Evolutionary conservation across 2,329 filamentous ascomycete genomes (phyloP).

Genomic region (Didymella pomorum): DNA sequence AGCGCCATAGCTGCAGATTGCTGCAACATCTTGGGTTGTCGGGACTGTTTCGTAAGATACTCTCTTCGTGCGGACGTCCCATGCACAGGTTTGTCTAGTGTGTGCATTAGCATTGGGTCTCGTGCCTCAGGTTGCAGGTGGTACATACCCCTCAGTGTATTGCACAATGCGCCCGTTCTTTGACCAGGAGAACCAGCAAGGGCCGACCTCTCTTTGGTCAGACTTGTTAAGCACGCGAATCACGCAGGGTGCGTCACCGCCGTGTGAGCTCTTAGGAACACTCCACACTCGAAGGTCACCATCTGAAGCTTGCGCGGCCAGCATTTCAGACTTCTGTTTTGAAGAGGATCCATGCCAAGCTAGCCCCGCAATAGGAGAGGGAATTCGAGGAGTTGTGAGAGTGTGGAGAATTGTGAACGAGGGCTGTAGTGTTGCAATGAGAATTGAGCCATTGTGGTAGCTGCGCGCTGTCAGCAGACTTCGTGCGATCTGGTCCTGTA

Average conservation of each 20-base stretch:
- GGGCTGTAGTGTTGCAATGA: constrained; percentile 88
- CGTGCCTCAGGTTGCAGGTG: constrained; percentile 20
- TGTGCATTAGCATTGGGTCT: constrained; percentile 32
- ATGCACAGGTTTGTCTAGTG: constrained; percentile 81
- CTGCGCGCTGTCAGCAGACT: constrained; percentile 57
- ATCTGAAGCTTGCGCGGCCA: constrained; percentile 89
- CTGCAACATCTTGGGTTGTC: constrained; percentile 80
- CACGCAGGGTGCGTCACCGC: constrained; percentile 79
- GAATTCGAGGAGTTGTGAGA: constrained; percentile 80
- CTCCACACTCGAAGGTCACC: constrained; percentile 97
- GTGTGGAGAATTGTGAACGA: constrained; percentile 95
- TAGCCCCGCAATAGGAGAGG: constrained; percentile 85
- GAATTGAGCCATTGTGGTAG: constrained; percentile 92
- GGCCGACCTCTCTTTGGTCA: constrained; percentile 75
- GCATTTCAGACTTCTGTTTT: constrained; percentile 96
- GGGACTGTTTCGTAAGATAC: constrained; percentile 90
- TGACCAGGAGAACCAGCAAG: constrained; percentile 98
- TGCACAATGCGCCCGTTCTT: constrained; percentile 97
- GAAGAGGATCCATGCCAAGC: constrained; percentile 97
- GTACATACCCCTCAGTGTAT: constrained; percentile 83
- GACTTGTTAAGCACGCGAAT: constrained; percentile 85
- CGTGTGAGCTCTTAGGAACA: constrained; percentile 79
- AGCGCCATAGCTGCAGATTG: constrained; percentile 86
- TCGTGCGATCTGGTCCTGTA: neutral
- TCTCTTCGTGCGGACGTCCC: constrained; percentile 98